These are phyloP conservation scores for Sphaerobolus stellatus DNA, from an alignment of 1,284 basidiomycete species.

Conservation along the genomic window DNA sequence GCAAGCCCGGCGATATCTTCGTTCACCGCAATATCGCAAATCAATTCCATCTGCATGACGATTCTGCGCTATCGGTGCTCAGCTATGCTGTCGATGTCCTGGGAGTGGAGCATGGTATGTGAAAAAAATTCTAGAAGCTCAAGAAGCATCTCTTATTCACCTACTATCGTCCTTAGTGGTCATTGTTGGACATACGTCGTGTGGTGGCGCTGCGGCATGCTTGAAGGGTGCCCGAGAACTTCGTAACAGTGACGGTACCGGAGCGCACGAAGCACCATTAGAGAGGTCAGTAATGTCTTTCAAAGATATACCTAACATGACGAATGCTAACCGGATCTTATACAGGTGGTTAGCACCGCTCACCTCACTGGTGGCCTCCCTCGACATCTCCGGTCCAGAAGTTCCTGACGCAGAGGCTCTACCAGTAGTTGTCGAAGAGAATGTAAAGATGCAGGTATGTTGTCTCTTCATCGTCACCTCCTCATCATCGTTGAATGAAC, in stretches of 20 bases:
- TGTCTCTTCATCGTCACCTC: not conserved
- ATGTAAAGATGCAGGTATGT: conserved; percentile 62
- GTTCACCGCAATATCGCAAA: conserved; percentile 69
- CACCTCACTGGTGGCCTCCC: conserved; percentile 52
- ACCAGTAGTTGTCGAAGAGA: conserved; percentile 66
- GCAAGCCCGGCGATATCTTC: conserved; percentile 67
- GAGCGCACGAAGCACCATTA: not conserved
- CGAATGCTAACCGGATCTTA: not conserved
- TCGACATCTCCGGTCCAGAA: conserved; percentile 42
- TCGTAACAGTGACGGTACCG: not conserved
- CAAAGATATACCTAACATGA: not conserved
- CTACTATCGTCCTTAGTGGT: conserved; percentile 51
- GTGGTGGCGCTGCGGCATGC: conserved; percentile 75
- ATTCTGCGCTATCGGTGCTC: conserved; percentile 76
- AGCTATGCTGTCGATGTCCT: conserved; percentile 78
- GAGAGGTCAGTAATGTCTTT: conserved; percentile 4
- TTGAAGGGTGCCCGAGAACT: conserved; percentile 33
- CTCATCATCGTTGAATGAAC: not conserved
- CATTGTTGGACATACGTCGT: conserved; percentile 79
- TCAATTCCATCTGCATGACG: conserved; percentile 80
- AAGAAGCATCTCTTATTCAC: not conserved
- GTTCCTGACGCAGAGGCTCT: conserved; percentile 43
- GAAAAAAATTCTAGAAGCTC: conserved; percentile 3
- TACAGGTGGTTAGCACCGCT: conserved; percentile 73
- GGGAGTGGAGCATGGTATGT: conserved; percentile 80